phyloP scores from a whole-genome alignment of 2,329 filamentous ascomycete species.

The Bipolaris bicolor region DNA sequence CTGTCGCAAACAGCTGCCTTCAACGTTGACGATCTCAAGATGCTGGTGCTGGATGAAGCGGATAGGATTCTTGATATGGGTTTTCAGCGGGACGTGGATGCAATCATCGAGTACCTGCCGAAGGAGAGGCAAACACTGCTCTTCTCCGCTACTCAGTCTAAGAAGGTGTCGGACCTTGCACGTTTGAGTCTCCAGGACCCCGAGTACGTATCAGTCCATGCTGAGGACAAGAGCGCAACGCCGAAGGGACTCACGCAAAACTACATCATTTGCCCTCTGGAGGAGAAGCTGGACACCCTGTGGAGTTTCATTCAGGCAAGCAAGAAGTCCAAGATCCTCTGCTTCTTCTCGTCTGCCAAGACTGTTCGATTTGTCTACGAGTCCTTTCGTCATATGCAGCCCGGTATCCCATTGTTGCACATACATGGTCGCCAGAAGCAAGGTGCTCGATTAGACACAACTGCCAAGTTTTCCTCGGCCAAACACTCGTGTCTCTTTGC shows the following conservation, averaged over 20 bases:
- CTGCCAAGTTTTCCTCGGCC: constrained; percentile 77
- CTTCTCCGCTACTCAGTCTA: constrained; percentile 96
- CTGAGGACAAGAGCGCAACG: constrained; percentile 78
- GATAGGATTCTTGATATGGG: constrained; percentile 98
- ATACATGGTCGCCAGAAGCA: constrained; percentile 95
- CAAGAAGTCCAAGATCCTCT: constrained; percentile 91
- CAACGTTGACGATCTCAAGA: constrained; percentile 87
- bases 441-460: constrained; percentile 84
- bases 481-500: constrained; percentile 90
- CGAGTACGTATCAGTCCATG: constrained; percentile 94
- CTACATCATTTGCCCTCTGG: constrained; percentile 83
- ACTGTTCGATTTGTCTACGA: constrained; percentile 97
- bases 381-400: constrained; percentile 88
- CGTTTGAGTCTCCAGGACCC: constrained; percentile 86
- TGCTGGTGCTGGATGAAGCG: constrained; percentile 93
- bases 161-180: constrained; percentile 89
- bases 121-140: constrained; percentile 86
- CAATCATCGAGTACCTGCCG: constrained; percentile 89
- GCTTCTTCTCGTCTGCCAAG: constrained; percentile 94
- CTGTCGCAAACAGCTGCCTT: constrained; percentile 91
- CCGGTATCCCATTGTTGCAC: constrained; percentile 90
- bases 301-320: constrained; percentile 93
- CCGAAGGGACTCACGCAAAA: constrained; percentile 86
- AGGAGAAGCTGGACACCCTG: constrained; percentile 88
- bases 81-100: constrained; percentile 88